Evolutionary conservation across 345 rosid genomes (phyloP), one percentile per base, ranked within the genome.

Genomic region (Citrus inodora): DNA sequence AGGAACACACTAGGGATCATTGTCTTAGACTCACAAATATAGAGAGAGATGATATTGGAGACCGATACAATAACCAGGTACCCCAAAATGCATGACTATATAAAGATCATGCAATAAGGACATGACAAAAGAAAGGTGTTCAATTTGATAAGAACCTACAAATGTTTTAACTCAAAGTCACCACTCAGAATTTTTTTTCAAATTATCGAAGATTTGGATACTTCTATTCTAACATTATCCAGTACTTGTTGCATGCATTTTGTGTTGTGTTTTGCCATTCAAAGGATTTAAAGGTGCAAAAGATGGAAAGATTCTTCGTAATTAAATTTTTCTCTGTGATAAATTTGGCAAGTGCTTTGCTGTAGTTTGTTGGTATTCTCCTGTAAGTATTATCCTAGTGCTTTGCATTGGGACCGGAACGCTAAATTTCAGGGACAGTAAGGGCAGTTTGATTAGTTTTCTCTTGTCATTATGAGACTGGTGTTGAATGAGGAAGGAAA

Each of bases 1-100:
- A 87, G 83, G 7, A 91, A 84, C 75, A 86, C 83, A 33, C 88
- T 76, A 73, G 90, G 83, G 70, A 91, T 80, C 94, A 91, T 91
- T 13, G 35, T 84, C 30, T 76, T 62, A 27, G 51, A 28, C 38
- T 70, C 11, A 61, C 35, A 61, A 63, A 9, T 46, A 61, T 32
- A 37, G 33, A 30, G 8, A 25, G 30, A 27, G 13, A 25, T 5
- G 40, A 22, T 61, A 27, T 24, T 7, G 2, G 10, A 55, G 74
- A 27, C 19, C 10, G 25, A 19, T 24, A 22, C 4, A 58, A 64
- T 33, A 70, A 70, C 48, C 35, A 46, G 66, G 28, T 11, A 42
- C n/a, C 3, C 14, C 33, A 32, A 33, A 42, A 13, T 53, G 38
- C 46, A 48, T 55, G 66, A 40, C 24, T 38, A 17, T 78, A 58